A percentile compares a stretch with the other conserved stretches of the same genome.
Evolutionary conservation across 371 early-diverging fungal species (phyloP).

Genomic region (Zopfochytrium polystomum): DNA sequence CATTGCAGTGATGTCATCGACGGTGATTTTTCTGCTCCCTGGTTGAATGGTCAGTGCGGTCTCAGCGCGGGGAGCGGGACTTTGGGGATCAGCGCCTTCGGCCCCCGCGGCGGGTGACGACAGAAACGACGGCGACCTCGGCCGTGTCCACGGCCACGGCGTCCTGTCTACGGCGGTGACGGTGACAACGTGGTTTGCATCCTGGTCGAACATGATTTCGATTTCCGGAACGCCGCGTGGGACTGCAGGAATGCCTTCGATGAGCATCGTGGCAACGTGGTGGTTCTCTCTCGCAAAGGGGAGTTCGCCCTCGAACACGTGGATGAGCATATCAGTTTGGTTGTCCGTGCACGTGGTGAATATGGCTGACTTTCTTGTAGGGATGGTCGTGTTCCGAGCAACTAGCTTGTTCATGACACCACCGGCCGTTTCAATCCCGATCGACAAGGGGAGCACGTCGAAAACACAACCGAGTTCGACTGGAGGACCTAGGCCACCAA

Average conservation of each 20-base stretch:
- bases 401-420: conserved; percentile 95
- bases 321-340: conserved; percentile 95
- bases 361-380: conserved; percentile 93
- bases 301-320: conserved; percentile 97
- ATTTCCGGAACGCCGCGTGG: conserved; percentile 97
- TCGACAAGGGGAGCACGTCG: conserved; percentile 61
- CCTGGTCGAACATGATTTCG: conserved; percentile 95
- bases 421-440: conserved; percentile 88
- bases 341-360: conserved; percentile 98
- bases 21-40: no score
- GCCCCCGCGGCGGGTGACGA: no score
- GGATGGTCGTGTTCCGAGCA: conserved; percentile 93
- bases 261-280: conserved; percentile 91
- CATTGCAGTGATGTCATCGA: no score
- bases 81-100: no score
- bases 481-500: conserved; percentile 77
- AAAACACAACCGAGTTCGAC: conserved; percentile 29
- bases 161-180: background rate
- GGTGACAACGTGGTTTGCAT: conserved; percentile 48
- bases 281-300: conserved; percentile 93
- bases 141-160: no score
- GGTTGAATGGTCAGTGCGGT: no score
- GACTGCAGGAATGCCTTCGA: conserved; percentile 90
- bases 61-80: no score
- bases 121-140: no score